These are phyloP conservation scores for Metarhizium brunneum DNA, from an alignment of 2,329 filamentous ascomycete genomes.

Conservation along the genomic window DNA sequence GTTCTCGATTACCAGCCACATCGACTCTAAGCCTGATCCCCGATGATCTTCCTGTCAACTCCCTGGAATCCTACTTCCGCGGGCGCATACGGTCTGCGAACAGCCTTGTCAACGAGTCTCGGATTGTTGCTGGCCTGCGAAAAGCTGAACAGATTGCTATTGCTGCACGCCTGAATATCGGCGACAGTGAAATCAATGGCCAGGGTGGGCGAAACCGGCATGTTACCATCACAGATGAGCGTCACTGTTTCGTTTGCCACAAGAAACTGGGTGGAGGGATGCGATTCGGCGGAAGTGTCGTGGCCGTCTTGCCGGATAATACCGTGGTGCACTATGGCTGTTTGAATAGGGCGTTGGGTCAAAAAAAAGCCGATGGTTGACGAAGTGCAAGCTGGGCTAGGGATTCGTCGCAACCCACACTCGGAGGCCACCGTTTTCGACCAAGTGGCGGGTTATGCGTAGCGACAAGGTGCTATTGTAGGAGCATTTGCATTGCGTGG, in stretches of 20 bases:
- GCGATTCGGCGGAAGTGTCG: slow-evolving; percentile 80
- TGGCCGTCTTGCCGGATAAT: slow-evolving; percentile 81
- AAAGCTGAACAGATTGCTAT: slow-evolving; percentile 72
- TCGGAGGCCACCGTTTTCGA: not conserved
- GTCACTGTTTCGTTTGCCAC: slow-evolving; percentile 85
- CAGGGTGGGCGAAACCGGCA: slow-evolving; percentile 49
- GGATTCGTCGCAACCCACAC: slow-evolving; percentile 17
- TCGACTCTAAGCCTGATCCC: slow-evolving; percentile 84
- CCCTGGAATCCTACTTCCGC: slow-evolving; percentile 84
- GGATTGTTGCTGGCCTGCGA: slow-evolving; percentile 66
- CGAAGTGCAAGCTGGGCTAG: slow-evolving; percentile 27
- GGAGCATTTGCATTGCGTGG: slow-evolving; percentile 12
- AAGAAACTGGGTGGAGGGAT: slow-evolving; percentile 82
- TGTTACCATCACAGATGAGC: slow-evolving; percentile 78
- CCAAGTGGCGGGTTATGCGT: not conserved
- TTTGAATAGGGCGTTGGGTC: slow-evolving; percentile 40
- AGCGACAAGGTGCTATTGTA: slow-evolving; percentile 6
- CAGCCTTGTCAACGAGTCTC: slow-evolving; percentile 68
- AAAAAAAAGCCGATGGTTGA: slow-evolving; percentile 24
- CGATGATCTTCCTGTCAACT: slow-evolving; percentile 62
- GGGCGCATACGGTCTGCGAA: slow-evolving; percentile 84
- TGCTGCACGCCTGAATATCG: slow-evolving; percentile 65
- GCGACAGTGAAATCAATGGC: slow-evolving; percentile 47
- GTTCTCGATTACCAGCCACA: slow-evolving; percentile 78
- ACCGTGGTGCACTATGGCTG: slow-evolving; percentile 77